Evolutionary conservation across 768 basidiomycete species (phyloP), one percentile per base, ranked within the genome.

Genomic region (Pisolithus sp.): DNA sequence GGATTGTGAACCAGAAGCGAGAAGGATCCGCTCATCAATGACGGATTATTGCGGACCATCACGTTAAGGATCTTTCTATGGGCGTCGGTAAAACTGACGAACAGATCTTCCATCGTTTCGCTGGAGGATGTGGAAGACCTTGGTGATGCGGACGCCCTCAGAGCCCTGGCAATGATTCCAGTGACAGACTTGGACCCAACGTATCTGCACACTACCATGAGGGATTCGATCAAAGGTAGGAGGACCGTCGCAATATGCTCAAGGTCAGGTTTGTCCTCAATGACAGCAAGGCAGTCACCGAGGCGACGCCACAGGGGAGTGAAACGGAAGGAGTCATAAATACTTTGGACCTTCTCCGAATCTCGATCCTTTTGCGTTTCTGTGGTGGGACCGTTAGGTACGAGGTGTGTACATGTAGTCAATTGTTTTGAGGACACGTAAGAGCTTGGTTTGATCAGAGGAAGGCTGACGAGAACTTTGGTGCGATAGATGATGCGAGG

Each of bases 171-270:
- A 31, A 77, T 57, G 26, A 63, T 68, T 15, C 72, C 71, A 0
- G 71, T 57, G n/a, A 73, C 60, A 2, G 76, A 70, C 58, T 85
- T 85, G 7, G 86, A 74, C 7, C 87, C 88, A 26, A 89, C 89
- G 65, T 94, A 91, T 68, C 96, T 96, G 80, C 92, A 96, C 37
- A 99, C 92, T 1, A 99, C 93, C 95, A 99, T 97, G 54, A 99
- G 73, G 2, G 94, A 82, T 68, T 99, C 96, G 53, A 99, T 96
- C 44, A 97, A 76, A 10, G 96, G 96, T 30, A 99, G 74, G 2
- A 99, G 75, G 13, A 97, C 91, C 2, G 89, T 94, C 4, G 92
- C 92, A 46, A 95, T 83, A 64, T 96, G 89, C 52, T 90, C 89
- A 40, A 84, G 82, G 55, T 89, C 84, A 0, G 85, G 73, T 52